Evolutionary conservation across 2,329 filamentous ascomycete species (phyloP).

Genomic region (Tolypocladium ovalisporum): DNA sequence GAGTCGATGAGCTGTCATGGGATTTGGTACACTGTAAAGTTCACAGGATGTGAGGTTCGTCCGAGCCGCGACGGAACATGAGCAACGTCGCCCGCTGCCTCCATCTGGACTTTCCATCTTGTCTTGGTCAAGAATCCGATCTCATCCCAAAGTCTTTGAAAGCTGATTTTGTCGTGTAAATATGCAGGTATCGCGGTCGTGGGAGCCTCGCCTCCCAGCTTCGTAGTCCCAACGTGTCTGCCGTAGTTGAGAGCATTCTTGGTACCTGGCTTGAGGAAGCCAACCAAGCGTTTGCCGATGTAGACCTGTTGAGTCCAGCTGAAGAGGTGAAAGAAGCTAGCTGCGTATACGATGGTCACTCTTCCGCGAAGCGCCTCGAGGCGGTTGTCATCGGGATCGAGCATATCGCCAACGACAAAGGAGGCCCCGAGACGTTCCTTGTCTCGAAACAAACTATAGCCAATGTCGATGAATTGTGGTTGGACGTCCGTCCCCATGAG

Average conservation of each 20-base stretch:
- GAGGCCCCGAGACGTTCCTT: conserved; percentile 30
- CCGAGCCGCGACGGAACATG: conserved; percentile 13
- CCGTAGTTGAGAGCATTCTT: conserved; percentile 38
- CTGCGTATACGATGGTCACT: conserved; percentile 37
- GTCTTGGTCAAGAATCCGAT: conserved; percentile 37
- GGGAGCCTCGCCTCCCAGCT: conserved; percentile 12
- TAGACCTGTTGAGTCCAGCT: conserved; percentile 34
- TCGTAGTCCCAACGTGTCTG: conserved; percentile 33
- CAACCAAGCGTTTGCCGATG: conserved; percentile 31
- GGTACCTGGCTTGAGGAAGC: conserved; percentile 32
- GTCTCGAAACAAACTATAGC: conserved; percentile 55
- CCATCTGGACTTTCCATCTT: conserved; percentile 34
- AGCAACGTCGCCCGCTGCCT: conserved; percentile 14
- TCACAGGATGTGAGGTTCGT: conserved; percentile 16
- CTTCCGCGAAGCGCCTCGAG: conserved; percentile 24
- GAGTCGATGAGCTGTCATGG: conserved; percentile 2
- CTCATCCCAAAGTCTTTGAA: conserved; percentile 43
- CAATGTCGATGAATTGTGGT: conserved; percentile 41
- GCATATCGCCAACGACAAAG: conserved; percentile 41
- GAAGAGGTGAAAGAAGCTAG: conserved; percentile 40
- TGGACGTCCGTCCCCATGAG: conserved; percentile 41
- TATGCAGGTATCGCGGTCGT: conserved; percentile 21
- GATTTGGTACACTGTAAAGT: conserved; percentile 24
- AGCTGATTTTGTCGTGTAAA: conserved; percentile 37
- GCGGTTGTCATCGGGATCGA: conserved; percentile 26